Percentiles rank a stretch among this genome's conserved stretches.
Conservation (phyloP, 2,329 filamentous ascomycete species). For the Nothomitra cinnamomea region DNA sequence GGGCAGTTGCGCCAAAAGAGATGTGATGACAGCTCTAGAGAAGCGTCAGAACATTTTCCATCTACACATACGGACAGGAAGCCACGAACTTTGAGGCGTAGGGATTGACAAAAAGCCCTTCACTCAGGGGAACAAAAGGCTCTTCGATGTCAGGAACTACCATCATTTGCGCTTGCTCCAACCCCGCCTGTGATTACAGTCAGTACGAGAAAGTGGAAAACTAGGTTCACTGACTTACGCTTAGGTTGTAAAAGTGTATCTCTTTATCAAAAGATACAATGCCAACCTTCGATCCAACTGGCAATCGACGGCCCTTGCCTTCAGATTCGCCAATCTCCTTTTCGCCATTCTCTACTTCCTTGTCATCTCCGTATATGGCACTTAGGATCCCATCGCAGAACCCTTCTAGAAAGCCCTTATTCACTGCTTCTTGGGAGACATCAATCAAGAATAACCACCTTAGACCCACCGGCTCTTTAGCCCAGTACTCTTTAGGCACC, state of each 20-base stretch:
- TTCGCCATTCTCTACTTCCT: conserved; percentile 28
- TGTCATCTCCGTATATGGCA: conserved; percentile 61
- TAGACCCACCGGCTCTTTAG: conserved; percentile 75
- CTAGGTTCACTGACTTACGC: conserved; percentile 34
- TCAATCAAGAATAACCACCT: conserved; percentile 86
- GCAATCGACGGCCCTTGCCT: conserved; percentile 38
- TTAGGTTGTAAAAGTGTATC: conserved; percentile 95
- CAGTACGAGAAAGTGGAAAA: neutral
- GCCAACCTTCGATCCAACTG: conserved; percentile 70
- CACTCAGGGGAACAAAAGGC: conserved; percentile 80
- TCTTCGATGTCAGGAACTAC: conserved; percentile 97
- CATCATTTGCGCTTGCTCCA: conserved; percentile 91
- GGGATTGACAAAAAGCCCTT: conserved; percentile 88
- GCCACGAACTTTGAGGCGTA: conserved; percentile 56
- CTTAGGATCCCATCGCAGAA: conserved; percentile 79
- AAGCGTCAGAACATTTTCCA: neutral
- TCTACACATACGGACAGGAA: neutral
- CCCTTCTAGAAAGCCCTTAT: conserved; percentile 76
- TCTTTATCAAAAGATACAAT: conserved; percentile 95
- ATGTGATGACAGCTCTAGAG: conserved; percentile 52
- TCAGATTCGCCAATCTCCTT: conserved; percentile 37
- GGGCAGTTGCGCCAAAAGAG: conserved; percentile 70
- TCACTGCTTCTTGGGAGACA: conserved; percentile 78
- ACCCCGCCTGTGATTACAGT: conserved; percentile 34
- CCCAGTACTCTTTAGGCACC: conserved; percentile 98